Conservation (phyloP, 164 flowering plant genomes). For the Stephania japonica region DNA sequence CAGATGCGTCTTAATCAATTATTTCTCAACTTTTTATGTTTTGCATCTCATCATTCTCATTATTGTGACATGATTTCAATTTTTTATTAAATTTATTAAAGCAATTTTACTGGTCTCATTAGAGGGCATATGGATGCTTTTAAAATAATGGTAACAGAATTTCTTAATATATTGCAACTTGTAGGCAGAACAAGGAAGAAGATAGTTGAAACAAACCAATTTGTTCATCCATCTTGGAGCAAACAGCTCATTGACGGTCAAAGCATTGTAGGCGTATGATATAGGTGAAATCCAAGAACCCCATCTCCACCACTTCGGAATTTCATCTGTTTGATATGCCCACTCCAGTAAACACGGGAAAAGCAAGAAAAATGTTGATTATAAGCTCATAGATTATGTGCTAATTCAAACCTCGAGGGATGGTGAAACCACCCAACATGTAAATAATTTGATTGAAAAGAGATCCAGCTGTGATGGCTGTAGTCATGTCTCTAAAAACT, state of each 20-base stretch:
- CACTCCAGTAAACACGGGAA: not conserved
- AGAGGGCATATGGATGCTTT: too few species aligned
- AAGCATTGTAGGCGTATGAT: conserved; percentile 58
- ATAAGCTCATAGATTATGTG: not conserved
- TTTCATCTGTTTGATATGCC: conserved; percentile 13
- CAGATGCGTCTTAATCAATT: too few species aligned
- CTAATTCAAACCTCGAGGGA: conserved; percentile 49
- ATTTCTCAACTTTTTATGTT: too few species aligned
- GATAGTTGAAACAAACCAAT: conserved; percentile 5
- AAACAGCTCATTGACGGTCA: conserved; percentile 66
- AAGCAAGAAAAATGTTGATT: not conserved
- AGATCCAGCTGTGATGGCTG: conserved; percentile 67
- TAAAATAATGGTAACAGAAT: not conserved
- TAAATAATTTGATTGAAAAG: conserved; percentile 50
- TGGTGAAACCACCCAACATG: conserved; percentile 83
- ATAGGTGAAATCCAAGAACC: conserved; percentile 81
- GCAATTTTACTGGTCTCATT: too few species aligned
- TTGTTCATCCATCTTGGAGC: conserved; percentile 78
- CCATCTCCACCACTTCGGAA: conserved; percentile 74
- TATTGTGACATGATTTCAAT: too few species aligned
- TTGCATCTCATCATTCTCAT: too few species aligned
- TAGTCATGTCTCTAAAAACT: conserved; percentile 55
- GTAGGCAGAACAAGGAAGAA: not conserved
- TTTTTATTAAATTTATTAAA: too few species aligned
- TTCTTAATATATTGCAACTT: not conserved